Conservation (phyloP, 495 filamentous ascomycete genomes). For the Tuber microsphaerosporum region DNA sequence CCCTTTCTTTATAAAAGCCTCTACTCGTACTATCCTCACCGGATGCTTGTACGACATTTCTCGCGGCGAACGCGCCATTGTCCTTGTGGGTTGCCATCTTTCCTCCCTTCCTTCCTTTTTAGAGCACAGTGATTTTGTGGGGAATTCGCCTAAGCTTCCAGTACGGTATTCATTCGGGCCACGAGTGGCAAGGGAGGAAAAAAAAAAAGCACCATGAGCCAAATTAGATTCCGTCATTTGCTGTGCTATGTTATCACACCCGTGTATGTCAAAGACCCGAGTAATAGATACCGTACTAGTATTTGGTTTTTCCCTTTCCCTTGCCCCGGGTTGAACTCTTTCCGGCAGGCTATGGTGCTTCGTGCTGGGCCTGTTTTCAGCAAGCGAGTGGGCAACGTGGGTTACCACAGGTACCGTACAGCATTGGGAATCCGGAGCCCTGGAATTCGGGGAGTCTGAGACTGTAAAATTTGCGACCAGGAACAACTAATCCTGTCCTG, state of each 20-base stretch:
- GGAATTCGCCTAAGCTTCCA: background rate
- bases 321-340: background rate
- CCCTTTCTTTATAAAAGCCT: too few species aligned
- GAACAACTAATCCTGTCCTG: too few species aligned
- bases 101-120: background rate
- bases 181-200: background rate
- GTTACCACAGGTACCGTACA: too few species aligned
- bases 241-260: background rate
- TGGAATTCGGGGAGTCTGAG: too few species aligned
- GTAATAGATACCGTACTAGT: background rate
- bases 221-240: background rate
- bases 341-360: background rate
- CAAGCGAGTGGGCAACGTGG: too few species aligned
- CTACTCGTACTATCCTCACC: too few species aligned
- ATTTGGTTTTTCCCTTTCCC: background rate
- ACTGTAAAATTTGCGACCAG: too few species aligned
- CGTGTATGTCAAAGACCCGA: background rate
- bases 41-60: background rate
- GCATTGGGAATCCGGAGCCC: too few species aligned
- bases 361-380: background rate
- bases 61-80: background rate
- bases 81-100: background rate
- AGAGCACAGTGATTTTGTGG: background rate
- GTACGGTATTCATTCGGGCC: too few species aligned
- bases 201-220: background rate